Percentiles rank a stretch among this genome's conserved stretches.
Evolutionary conservation across 257 asterid genomes (phyloP).

Genomic region (Linaria vulgaris): DNA sequence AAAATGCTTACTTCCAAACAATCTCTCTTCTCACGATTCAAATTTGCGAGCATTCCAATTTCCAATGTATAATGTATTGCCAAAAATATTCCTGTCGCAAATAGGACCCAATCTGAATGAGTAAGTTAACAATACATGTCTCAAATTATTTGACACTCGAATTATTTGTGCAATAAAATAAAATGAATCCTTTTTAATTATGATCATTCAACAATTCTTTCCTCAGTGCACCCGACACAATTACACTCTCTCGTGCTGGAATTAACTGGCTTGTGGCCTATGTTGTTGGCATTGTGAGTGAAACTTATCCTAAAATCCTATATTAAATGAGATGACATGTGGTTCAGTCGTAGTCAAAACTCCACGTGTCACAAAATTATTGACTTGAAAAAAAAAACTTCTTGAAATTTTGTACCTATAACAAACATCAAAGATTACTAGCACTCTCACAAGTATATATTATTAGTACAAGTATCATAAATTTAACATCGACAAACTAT

Average conservation of each 20-base stretch:
- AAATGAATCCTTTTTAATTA: background rate
- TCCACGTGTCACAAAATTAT: constrained; percentile 7
- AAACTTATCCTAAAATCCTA: constrained; percentile 27
- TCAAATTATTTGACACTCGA: constrained; percentile 19
- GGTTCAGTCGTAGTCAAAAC: constrained; percentile 1
- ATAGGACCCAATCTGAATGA: constrained; percentile 23
- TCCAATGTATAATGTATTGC: background rate
- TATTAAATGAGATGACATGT: constrained; percentile 22
- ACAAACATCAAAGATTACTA: no score
- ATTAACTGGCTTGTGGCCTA: constrained; percentile 22
- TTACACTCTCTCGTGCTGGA: constrained; percentile 33
- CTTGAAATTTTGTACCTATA: no score
- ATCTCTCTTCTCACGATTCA: background rate
- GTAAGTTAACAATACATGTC: constrained; percentile 15
- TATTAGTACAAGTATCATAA: no score
- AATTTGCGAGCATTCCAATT: constrained; percentile 10
- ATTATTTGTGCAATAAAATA: background rate
- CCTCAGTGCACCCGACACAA: constrained; percentile 24
- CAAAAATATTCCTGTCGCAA: constrained; percentile 15
- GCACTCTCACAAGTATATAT: no score
- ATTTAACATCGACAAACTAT: no score
- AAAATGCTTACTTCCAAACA: background rate
- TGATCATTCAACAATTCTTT: constrained; percentile 1
- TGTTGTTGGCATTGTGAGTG: constrained; percentile 10
- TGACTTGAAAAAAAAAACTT: background rate